These are phyloP conservation scores for Xylariales sp. DNA, from an alignment of 2,329 filamentous ascomycete species.

Conservation along the genomic window DNA sequence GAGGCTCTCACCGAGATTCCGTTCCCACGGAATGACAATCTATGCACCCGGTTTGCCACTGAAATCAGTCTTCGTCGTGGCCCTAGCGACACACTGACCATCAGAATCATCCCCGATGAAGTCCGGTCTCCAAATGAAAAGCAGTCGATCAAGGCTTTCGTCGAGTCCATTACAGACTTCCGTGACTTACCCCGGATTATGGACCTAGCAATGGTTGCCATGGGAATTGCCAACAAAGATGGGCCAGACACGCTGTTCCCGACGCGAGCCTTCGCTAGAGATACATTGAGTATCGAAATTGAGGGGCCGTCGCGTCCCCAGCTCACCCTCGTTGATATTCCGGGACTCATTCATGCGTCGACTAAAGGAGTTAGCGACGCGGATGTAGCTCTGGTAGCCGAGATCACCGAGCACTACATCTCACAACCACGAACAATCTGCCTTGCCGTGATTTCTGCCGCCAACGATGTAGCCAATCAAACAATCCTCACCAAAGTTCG, in stretches of 20 bases:
- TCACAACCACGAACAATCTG: constrained; percentile 57
- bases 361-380: constrained; percentile 43
- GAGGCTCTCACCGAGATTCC: constrained; percentile 66
- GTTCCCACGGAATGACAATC: constrained; percentile 63
- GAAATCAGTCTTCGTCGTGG: constrained; percentile 61
- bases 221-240: constrained; percentile 7
- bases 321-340: constrained; percentile 49
- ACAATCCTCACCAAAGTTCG: constrained; percentile 53
- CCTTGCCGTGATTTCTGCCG: constrained; percentile 58
- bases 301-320: constrained; percentile 26
- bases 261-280: constrained; percentile 16
- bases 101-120: constrained; percentile 28
- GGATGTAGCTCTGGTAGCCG: constrained; percentile 43
- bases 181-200: constrained; percentile 24
- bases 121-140: constrained; percentile 1
- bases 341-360: constrained; percentile 47
- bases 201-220: constrained; percentile 10
- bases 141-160: constrained; percentile 15
- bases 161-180: constrained; percentile 24
- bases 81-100: constrained; percentile 36
- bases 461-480: constrained; percentile 57
- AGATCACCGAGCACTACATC: constrained; percentile 55
- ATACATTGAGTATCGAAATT: constrained; percentile 36
- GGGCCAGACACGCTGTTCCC: neutral
- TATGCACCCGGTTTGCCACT: constrained; percentile 68